Conservation (phyloP, 2,329 filamentous ascomycete species). For the Chrysosporium queenslandicum region DNA sequence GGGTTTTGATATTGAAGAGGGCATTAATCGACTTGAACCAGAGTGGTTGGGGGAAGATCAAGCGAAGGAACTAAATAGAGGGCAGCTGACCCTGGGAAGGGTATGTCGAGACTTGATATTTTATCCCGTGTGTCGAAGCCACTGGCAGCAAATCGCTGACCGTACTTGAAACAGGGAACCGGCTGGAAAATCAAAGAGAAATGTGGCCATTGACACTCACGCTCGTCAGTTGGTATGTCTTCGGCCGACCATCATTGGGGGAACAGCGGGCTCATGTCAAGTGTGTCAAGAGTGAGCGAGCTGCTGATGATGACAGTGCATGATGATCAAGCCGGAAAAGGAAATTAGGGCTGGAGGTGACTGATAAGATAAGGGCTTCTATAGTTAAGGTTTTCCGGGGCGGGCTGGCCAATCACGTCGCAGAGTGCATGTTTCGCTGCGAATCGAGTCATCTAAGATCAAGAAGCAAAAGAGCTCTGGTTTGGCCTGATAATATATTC, state of each 20-base stretch:
- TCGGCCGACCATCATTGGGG: not conserved
- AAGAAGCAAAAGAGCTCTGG: not conserved
- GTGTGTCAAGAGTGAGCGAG: too few relatives aligned
- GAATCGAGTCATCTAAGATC: not conserved
- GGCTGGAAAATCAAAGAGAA: not conserved
- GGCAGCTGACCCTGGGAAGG: not conserved
- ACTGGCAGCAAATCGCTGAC: not conserved
- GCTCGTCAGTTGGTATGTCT: not conserved
- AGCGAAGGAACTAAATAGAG: constrained; percentile 15
- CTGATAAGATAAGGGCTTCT: constrained; percentile 5
- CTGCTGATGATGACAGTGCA: too few relatives aligned
- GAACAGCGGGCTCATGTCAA: too few relatives aligned
- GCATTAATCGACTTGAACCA: constrained; percentile 33
- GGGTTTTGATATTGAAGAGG: constrained; percentile 38
- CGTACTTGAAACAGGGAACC: not conserved
- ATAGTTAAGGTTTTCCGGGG: not conserved
- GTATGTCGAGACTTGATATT: not conserved
- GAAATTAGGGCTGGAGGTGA: not conserved
- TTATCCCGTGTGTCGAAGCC: too few relatives aligned
- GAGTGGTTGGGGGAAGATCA: constrained; percentile 37
- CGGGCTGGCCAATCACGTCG: constrained; percentile 1
- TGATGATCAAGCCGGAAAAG: not conserved
- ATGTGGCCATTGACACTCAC: not conserved
- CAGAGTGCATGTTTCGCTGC: not conserved
- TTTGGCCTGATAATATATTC: not conserved